Evolutionary conservation across 106 monocot species (phyloP).

Genomic region (Chionographis japonica): DNA sequence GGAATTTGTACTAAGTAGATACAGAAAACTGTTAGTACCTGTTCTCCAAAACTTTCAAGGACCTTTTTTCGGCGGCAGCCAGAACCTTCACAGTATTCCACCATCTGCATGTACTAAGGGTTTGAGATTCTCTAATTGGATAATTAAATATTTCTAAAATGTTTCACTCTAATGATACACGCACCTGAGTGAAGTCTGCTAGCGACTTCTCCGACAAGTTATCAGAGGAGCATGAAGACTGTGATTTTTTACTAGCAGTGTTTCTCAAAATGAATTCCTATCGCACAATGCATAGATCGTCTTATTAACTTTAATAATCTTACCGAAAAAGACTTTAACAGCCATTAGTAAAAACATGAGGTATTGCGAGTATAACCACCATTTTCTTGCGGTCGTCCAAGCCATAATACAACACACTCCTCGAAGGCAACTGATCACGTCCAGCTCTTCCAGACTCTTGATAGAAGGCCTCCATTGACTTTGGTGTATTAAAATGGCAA

Average conservation of each 20-base stretch:
- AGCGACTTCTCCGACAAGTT: conserved; percentile 43
- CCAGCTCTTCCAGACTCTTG: conserved; percentile 99
- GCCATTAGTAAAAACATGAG: no score
- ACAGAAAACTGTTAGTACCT: conserved; percentile 30
- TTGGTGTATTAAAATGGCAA: conserved; percentile 86
- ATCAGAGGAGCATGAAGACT: conserved; percentile 37
- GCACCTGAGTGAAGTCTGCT: conserved; percentile 70
- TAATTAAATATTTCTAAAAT: not conserved
- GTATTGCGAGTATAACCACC: conserved; percentile 29
- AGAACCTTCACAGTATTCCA: conserved; percentile 83
- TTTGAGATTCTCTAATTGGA: not conserved
- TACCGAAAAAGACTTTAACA: no score
- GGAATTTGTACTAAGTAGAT: no score
- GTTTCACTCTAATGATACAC: conserved; percentile 1
- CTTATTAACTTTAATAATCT: not conserved
- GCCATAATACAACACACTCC: conserved; percentile 87
- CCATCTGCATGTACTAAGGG: conserved; percentile 44
- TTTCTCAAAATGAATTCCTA: conserved; percentile 87
- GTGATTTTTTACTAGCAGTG: conserved; percentile 40
- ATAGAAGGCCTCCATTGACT: conserved; percentile 94
- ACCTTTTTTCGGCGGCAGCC: conserved; percentile 81
- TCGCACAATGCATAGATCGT: not conserved
- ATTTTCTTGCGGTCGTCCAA: conserved; percentile 81
- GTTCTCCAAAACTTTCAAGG: conserved; percentile 81
- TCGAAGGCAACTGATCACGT: conserved; percentile 80